Evolutionary conservation across 169 alveolate species (phyloP).

Genomic region (Plasmodium inui): DNA sequence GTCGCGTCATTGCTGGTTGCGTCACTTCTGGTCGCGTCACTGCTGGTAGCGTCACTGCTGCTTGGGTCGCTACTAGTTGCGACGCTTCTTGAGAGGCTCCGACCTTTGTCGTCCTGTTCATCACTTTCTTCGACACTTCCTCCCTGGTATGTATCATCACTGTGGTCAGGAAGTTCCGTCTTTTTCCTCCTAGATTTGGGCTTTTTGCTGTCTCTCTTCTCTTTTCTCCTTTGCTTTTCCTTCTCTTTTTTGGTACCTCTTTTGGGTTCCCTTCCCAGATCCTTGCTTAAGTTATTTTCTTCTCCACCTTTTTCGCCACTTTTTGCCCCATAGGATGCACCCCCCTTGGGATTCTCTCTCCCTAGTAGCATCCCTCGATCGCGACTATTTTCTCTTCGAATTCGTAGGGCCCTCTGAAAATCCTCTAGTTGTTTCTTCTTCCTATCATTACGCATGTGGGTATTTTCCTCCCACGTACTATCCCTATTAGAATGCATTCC

Average conservation of each 20-base stretch:
- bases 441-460: slow-evolving; percentile 70
- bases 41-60: neutral
- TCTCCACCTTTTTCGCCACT: neutral
- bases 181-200: neutral
- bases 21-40: neutral
- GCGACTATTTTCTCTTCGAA: slow-evolving; percentile 19
- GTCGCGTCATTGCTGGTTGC: neutral
- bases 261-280: neutral
- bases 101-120: neutral
- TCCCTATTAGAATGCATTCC: slow-evolving; percentile 10
- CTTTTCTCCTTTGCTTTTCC: neutral
- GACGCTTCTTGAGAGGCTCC: neutral
- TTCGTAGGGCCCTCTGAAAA: slow-evolving; percentile 41
- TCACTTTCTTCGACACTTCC: neutral
- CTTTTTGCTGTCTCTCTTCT: neutral
- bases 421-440: slow-evolving; percentile 66
- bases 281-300: neutral
- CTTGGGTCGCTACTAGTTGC: neutral
- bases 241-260: neutral
- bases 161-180: neutral
- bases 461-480: slow-evolving; percentile 45
- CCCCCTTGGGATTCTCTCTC: neutral
- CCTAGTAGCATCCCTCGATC: neutral
- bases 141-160: slow-evolving; percentile 1
- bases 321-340: neutral